These are phyloP conservation scores for Diaporthe citriasiana DNA, from an alignment of 2,329 filamentous ascomycete species.

Conservation along the genomic window DNA sequence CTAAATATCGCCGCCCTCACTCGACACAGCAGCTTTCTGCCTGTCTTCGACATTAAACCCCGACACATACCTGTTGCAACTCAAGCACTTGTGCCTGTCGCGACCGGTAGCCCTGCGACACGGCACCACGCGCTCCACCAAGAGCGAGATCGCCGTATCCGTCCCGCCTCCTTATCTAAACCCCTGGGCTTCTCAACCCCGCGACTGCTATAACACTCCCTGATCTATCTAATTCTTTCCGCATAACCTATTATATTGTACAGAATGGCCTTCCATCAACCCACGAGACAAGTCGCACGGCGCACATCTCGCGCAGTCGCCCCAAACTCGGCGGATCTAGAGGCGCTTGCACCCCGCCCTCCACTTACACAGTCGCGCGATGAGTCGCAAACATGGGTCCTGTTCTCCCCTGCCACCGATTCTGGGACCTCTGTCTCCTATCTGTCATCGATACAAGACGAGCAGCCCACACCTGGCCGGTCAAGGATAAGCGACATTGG, in stretches of 20 bases:
- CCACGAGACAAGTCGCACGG: constrained; percentile 66
- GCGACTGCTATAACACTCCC: constrained; percentile 5
- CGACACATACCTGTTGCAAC: constrained; percentile 19
- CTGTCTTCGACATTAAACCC: constrained; percentile 22
- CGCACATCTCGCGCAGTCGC: constrained; percentile 58
- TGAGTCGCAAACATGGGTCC: constrained; percentile 93
- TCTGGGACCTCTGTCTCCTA: constrained; percentile 73
- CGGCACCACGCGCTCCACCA: constrained; percentile 4
- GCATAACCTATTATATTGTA: neutral
- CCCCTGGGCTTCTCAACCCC: constrained; percentile 14
- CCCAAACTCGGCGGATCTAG: constrained; percentile 56
- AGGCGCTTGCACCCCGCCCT: constrained; percentile 46
- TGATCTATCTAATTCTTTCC: neutral
- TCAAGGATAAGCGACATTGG: constrained; percentile 86
- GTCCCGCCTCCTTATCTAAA: constrained; percentile 39
- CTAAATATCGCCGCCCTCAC: constrained; percentile 32
- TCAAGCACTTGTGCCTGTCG: constrained; percentile 19
- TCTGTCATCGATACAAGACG: constrained; percentile 76
- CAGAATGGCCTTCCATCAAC: constrained; percentile 73
- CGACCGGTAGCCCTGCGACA: constrained; percentile 19
- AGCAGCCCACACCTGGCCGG: constrained; percentile 75
- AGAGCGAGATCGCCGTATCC: constrained; percentile 23
- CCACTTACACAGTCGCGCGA: constrained; percentile 63
- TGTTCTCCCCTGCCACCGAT: constrained; percentile 84
- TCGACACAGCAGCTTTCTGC: constrained; percentile 34